Conservation (phyloP, 2,329 filamentous ascomycete genomes). For the Beauveria varroae region DNA sequence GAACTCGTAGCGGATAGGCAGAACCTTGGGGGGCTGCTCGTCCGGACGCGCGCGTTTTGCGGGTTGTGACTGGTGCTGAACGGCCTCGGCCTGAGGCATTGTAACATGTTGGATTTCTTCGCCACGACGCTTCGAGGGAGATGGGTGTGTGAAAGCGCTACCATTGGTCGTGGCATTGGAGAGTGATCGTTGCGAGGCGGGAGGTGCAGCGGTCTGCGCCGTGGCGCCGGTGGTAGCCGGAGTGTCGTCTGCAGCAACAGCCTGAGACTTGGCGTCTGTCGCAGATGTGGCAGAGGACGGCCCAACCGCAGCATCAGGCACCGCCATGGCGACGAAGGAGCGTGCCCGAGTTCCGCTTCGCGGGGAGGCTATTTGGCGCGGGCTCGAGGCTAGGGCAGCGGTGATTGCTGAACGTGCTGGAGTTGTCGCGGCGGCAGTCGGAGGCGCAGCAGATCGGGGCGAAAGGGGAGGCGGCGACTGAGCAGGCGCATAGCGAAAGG, state of each 20-base stretch:
- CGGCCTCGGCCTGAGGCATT: not conserved
- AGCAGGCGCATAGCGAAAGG: conserved; percentile 11
- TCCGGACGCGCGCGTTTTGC: conserved; percentile 49
- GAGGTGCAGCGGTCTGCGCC: not conserved
- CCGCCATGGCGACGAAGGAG: not conserved
- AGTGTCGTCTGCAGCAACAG: not conserved
- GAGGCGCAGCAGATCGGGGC: conserved; percentile 1
- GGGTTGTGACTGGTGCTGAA: conserved; percentile 16
- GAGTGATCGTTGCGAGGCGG: not conserved
- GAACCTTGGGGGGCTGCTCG: conserved; percentile 42
- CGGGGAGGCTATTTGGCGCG: not conserved
- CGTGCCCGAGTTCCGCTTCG: not conserved
- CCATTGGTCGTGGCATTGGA: not conserved
- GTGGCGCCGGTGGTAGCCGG: not conserved
- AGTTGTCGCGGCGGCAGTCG: not conserved
- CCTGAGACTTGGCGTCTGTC: not conserved
- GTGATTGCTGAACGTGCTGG: not conserved
- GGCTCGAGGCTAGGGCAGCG: not conserved
- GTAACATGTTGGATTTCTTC: not conserved
- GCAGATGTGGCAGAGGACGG: not conserved
- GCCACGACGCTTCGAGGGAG: conserved; percentile 7
- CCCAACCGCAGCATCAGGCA: not conserved
- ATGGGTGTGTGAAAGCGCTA: not conserved
- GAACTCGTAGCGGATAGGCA: conserved; percentile 72
- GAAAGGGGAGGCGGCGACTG: conserved; percentile 4